Percentiles rank a stretch among this genome's conserved stretches.
Evolutionary conservation across 2,329 filamentous ascomycete species (phyloP).

Genomic region (Pseudogymnoascus sp.): DNA sequence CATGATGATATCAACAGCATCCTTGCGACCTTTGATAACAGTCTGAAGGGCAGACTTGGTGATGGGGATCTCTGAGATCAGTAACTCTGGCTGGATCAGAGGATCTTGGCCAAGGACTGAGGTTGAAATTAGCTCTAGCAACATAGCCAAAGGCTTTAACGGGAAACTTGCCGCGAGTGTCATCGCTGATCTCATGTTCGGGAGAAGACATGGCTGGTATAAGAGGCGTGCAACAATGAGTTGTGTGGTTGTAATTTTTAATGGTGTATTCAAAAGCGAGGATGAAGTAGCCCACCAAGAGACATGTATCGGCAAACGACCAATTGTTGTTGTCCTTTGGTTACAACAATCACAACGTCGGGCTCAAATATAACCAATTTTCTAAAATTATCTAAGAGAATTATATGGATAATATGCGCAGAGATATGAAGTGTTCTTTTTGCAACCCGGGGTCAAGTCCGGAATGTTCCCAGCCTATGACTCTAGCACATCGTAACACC

Average conservation of each 20-base stretch:
- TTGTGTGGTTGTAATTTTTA: slow-evolving; percentile 7
- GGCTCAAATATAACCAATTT: background rate
- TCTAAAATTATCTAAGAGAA: background rate
- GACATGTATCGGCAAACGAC: background rate
- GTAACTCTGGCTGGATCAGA: slow-evolving; percentile 79
- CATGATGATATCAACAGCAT: slow-evolving; percentile 38
- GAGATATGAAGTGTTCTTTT: background rate
- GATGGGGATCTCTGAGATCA: slow-evolving; percentile 78
- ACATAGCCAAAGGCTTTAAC: slow-evolving; percentile 11
- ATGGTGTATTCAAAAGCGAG: slow-evolving; percentile 1
- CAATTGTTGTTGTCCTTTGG: slow-evolving; percentile 4
- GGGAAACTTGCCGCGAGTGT: slow-evolving; percentile 42
- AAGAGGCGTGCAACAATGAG: background rate
- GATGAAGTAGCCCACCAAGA: background rate
- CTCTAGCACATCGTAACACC: slow-evolving; percentile 2
- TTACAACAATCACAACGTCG: background rate
- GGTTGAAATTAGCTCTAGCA: slow-evolving; percentile 7
- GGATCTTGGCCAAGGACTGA: slow-evolving; percentile 90
- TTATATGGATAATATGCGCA: background rate
- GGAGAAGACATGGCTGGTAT: slow-evolving; percentile 25
- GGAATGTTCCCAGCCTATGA: slow-evolving; percentile 1
- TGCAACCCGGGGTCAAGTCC: background rate
- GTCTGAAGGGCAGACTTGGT: slow-evolving; percentile 55
- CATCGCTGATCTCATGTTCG: slow-evolving; percentile 35
- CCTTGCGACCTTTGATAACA: slow-evolving; percentile 62